A percentile compares a stretch with the other conserved stretches of the same genome.
These are phyloP conservation scores for Ceratobasidium sp. DNA, from an alignment of 1,284 basidiomycete genomes.

Conservation along the genomic window DNA sequence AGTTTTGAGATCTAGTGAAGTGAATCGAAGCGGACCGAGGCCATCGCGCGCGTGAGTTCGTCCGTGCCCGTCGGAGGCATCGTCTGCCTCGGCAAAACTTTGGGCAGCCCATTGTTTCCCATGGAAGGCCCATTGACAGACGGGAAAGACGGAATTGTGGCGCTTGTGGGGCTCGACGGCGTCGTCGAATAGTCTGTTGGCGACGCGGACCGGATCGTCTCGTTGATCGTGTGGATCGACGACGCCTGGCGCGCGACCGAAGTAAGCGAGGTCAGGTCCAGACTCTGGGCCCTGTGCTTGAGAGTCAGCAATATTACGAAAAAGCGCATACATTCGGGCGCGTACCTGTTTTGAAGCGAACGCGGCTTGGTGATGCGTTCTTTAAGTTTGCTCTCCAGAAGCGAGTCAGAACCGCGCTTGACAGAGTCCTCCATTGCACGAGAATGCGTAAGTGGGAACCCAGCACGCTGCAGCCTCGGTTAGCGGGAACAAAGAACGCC, in stretches of 20 bases:
- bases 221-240: conserved; percentile 43
- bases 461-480: conserved; percentile 63
- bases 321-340: conserved; percentile 46
- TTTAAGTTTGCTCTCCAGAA: conserved; percentile 86
- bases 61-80: conserved; percentile 44
- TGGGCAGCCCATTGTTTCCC: conserved; percentile 35
- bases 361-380: conserved; percentile 79
- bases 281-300: conserved; percentile 55
- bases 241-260: conserved; percentile 39
- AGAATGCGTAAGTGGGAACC: conserved; percentile 66
- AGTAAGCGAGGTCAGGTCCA: conserved; percentile 57
- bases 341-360: conserved; percentile 68
- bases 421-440: conserved; percentile 76
- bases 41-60: conserved; percentile 47
- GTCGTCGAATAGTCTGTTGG: conserved; percentile 48
- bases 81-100: conserved; percentile 34
- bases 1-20: conserved; percentile 34
- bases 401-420: conserved; percentile 87
- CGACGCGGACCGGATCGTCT: conserved; percentile 46
- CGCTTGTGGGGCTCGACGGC: conserved; percentile 73
- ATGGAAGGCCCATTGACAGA: conserved; percentile 62
- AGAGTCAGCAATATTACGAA: conserved; percentile 51
- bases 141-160: conserved; percentile 79
- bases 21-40: conserved; percentile 47
- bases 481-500: background rate